phyloP scores from a whole-genome alignment of 1,139 yeast species.

The Lodderomyces pseudojiufengensis region DNA sequence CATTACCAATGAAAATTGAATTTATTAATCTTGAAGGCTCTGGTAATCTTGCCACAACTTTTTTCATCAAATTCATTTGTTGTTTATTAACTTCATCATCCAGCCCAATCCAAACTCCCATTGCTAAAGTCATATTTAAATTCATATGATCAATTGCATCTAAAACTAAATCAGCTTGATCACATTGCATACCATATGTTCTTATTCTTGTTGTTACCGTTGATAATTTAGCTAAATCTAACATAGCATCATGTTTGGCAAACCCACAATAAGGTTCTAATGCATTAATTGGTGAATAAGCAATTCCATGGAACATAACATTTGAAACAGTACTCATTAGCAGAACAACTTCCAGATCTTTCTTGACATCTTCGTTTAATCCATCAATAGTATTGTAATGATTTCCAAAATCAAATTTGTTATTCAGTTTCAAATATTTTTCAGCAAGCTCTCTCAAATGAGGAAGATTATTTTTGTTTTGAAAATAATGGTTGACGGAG shows the following conservation, averaged over 20 bases:
- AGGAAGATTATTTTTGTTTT: slow-evolving; percentile 9
- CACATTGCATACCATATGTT: slow-evolving; percentile 62
- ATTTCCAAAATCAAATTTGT: background rate
- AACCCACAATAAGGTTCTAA: slow-evolving; percentile 53
- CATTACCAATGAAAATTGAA: slow-evolving; percentile 58
- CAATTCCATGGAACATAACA: slow-evolving; percentile 50
- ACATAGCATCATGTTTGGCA: slow-evolving; percentile 43
- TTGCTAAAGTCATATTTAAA: slow-evolving; percentile 52
- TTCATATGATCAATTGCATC: slow-evolving; percentile 49
- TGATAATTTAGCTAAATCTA: slow-evolving; percentile 56
- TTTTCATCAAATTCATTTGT: slow-evolving; percentile 45
- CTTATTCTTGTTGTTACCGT: slow-evolving; percentile 55
- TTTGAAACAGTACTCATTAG: slow-evolving; percentile 26
- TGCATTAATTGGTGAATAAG: slow-evolving; percentile 55
- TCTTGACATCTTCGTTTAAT: slow-evolving; percentile 25
- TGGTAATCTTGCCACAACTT: slow-evolving; percentile 43
- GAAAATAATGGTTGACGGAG: slow-evolving; percentile 19
- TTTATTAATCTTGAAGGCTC: slow-evolving; percentile 37
- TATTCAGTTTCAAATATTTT: slow-evolving; percentile 7
- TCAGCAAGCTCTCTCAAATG: slow-evolving; percentile 8
- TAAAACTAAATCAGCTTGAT: slow-evolving; percentile 51
- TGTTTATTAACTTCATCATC: slow-evolving; percentile 36
- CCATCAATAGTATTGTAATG: slow-evolving; percentile 11
- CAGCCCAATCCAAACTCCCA: slow-evolving; percentile 63
- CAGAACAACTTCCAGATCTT: slow-evolving; percentile 25